A percentile compares a stretch with the other conserved stretches of the same genome.
Conservation (phyloP, 2,329 filamentous ascomycete species). For the Epichloe coenophiala region DNA sequence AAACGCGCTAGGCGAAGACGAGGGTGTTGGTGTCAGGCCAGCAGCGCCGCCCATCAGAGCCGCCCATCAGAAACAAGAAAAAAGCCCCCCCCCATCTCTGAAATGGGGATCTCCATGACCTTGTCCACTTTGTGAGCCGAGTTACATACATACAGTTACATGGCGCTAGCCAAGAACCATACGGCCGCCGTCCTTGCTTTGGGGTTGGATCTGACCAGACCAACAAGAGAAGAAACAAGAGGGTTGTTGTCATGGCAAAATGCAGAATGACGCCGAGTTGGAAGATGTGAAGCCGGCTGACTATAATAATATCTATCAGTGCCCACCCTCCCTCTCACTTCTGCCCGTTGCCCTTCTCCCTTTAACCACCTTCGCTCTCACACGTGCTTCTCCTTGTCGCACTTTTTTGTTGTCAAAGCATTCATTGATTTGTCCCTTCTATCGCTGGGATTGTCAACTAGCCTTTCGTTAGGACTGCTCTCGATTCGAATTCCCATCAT, state of each 20-base stretch:
- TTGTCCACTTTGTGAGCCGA: not conserved
- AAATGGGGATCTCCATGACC: slow-evolving; percentile 4
- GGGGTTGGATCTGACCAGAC: not conserved
- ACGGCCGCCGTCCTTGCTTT: not conserved
- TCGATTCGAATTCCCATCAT: not conserved
- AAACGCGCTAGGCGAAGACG: not conserved
- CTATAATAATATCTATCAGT: slow-evolving; percentile 4
- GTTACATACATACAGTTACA: not conserved
- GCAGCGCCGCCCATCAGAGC: too few species aligned
- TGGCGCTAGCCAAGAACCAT: slow-evolving; percentile 2
- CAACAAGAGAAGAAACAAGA: too few species aligned
- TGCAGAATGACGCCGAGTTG: not conserved
- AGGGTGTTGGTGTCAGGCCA: not conserved
- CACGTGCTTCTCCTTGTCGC: slow-evolving; percentile 4
- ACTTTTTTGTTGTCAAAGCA: not conserved
- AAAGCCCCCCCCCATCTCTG: not conserved
- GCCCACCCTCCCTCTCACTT: slow-evolving; percentile 3
- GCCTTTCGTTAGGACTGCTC: slow-evolving; percentile 3
- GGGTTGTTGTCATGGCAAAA: not conserved
- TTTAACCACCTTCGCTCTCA: slow-evolving; percentile 4
- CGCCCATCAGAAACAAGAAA: too few species aligned
- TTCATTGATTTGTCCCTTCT: slow-evolving; percentile 20
- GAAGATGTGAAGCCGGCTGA: not conserved
- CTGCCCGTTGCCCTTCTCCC: not conserved
- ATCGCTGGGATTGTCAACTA: slow-evolving; percentile 14